phyloP scores from a whole-genome alignment of 2,329 filamentous ascomycete species.

The Ascochyta pisi region DNA sequence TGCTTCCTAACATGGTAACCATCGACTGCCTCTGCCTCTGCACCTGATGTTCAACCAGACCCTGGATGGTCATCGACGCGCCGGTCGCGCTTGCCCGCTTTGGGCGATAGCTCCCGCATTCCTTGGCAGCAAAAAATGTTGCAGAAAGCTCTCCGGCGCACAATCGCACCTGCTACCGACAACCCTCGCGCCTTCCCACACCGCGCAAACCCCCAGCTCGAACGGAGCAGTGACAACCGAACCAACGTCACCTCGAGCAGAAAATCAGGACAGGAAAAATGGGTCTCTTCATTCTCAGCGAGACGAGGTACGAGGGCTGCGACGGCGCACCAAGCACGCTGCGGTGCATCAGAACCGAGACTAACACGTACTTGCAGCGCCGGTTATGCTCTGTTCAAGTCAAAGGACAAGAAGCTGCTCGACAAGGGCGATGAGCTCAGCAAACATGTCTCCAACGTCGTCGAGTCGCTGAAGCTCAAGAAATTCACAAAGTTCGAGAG shows the following conservation, averaged over 20 bases:
- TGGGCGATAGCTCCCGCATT: constrained; percentile 3
- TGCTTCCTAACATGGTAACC: neutral
- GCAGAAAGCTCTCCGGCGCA: constrained; percentile 11
- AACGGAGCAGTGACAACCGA: constrained; percentile 15
- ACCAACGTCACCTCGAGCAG: constrained; percentile 14
- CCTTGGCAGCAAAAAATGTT: constrained; percentile 16
- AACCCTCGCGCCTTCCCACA: constrained; percentile 23
- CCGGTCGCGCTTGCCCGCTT: constrained; percentile 1
- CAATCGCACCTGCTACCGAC: constrained; percentile 25
- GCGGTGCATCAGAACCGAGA: constrained; percentile 1
- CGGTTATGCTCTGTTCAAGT: constrained; percentile 98
- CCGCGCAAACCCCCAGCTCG: constrained; percentile 20
- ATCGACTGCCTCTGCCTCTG: neutral
- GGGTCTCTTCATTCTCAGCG: constrained; percentile 51
- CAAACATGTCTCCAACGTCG: constrained; percentile 81
- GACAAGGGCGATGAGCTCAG: constrained; percentile 82
- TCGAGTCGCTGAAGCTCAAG: constrained; percentile 93
- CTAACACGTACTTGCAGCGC: constrained; percentile 67
- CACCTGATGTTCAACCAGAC: neutral
- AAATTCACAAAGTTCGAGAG: constrained; percentile 97
- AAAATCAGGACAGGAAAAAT: constrained; percentile 34
- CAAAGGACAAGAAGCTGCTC: constrained; percentile 96
- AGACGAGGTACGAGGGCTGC: constrained; percentile 38
- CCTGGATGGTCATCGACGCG: constrained; percentile 1
- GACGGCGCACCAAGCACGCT: constrained; percentile 16